Conservation (phyloP, 1,139 yeast genomes). For the Sugiyamaella xylanicola region DNA sequence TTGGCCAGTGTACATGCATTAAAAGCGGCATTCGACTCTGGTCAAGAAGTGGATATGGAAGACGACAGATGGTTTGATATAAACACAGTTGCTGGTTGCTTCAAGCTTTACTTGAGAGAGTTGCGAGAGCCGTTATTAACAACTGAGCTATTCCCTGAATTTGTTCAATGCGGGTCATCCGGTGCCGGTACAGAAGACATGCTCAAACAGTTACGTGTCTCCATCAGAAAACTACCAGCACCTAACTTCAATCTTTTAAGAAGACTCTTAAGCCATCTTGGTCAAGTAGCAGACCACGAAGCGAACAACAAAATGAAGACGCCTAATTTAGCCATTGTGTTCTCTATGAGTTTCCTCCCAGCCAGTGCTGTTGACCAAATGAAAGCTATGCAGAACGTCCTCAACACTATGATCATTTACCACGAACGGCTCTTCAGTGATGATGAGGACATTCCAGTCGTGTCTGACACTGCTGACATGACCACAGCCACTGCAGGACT, state of each 20-base stretch:
- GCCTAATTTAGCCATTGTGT: constrained; percentile 77
- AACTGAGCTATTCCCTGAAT: constrained; percentile 55
- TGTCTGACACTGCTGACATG: not conserved
- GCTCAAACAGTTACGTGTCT: constrained; percentile 47
- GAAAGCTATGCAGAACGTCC: constrained; percentile 45
- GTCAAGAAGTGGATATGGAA: constrained; percentile 65
- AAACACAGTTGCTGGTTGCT: constrained; percentile 87
- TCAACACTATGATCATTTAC: constrained; percentile 42
- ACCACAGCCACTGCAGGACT: not conserved
- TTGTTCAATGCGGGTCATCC: constrained; percentile 41
- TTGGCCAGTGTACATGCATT: constrained; percentile 72
- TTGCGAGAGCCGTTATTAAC: constrained; percentile 85
- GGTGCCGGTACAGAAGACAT: constrained; percentile 20
- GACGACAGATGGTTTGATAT: constrained; percentile 76
- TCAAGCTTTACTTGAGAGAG: constrained; percentile 82
- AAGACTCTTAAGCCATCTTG: constrained; percentile 68
- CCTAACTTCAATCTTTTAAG: constrained; percentile 69
- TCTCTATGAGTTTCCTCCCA: constrained; percentile 60
- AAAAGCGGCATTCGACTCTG: constrained; percentile 71
- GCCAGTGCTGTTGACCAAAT: constrained; percentile 36
- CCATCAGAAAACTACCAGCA: constrained; percentile 58
- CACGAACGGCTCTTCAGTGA: constrained; percentile 38
- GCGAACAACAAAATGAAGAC: constrained; percentile 77
- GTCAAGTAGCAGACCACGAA: constrained; percentile 57
- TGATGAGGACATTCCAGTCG: constrained; percentile 10